A percentile compares a stretch with the other conserved stretches of the same genome.
These are phyloP conservation scores for Aspergillus sp. DNA, from an alignment of 2,329 filamentous ascomycete species.

Conservation along the genomic window DNA sequence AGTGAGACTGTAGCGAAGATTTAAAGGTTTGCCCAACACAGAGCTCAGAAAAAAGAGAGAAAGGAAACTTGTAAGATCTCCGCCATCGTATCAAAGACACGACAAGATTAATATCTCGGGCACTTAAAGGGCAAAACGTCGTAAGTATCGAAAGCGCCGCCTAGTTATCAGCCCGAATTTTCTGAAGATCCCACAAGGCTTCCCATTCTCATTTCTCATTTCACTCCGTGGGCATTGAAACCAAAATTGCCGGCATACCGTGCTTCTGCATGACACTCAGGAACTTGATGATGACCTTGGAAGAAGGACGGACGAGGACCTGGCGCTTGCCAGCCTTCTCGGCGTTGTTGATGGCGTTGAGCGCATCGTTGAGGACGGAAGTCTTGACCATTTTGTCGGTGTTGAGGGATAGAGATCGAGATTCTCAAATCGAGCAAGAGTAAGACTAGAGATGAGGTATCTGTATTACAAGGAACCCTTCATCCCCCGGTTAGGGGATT, in stretches of 20 bases:
- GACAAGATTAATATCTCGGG: constrained; percentile 80
- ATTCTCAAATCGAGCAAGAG: constrained; percentile 51
- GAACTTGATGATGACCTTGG: constrained; percentile 99
- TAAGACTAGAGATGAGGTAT: constrained; percentile 38
- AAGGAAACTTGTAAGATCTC: constrained; percentile 90
- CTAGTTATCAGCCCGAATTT: constrained; percentile 99
- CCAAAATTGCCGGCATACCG: constrained; percentile 63
- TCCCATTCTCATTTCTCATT: background rate
- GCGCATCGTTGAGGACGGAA: constrained; percentile 98
- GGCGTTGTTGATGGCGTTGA: constrained; percentile 99
- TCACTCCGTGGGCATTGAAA: constrained; percentile 1
- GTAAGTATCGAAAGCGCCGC: constrained; percentile 83
- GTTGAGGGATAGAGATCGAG: constrained; percentile 30
- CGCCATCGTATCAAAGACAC: constrained; percentile 54
- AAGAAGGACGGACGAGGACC: constrained; percentile 94
- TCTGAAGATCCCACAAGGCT: constrained; percentile 6
- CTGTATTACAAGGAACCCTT: constrained; percentile 19
- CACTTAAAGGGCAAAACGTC: constrained; percentile 99
- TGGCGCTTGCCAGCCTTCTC: constrained; percentile 99
- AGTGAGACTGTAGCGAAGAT: constrained; percentile 81
- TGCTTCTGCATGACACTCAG: constrained; percentile 98
- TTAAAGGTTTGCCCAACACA: constrained; percentile 88
- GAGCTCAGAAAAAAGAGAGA: constrained; percentile 35
- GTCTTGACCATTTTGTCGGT: constrained; percentile 97
- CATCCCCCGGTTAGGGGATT: background rate